These are phyloP conservation scores for Boletus calvinii DNA, from an alignment of 1,284 basidiomycete species.

Conservation along the genomic window DNA sequence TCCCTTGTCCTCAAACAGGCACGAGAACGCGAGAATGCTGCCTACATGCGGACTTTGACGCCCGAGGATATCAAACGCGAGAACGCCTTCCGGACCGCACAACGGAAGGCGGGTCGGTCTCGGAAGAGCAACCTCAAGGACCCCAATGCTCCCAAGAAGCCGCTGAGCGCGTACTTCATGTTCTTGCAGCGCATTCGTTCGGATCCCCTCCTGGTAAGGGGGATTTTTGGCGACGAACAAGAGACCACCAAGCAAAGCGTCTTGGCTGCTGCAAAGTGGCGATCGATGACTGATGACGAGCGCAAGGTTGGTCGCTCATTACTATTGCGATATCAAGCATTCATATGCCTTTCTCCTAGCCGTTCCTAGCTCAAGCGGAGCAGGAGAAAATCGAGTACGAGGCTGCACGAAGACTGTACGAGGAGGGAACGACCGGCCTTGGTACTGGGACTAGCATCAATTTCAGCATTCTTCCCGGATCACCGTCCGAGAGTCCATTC, in stretches of 20 bases:
- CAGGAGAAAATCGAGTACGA: conserved; percentile 93
- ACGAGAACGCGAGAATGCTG: conserved; percentile 77
- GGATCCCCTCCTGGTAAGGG: conserved; percentile 66
- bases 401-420: conserved; percentile 74
- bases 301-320: conserved; percentile 65
- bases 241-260: conserved; percentile 96
- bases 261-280: conserved; percentile 89
- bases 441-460: conserved; percentile 70
- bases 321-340: background rate
- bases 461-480: conserved; percentile 71
- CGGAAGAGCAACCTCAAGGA: conserved; percentile 95
- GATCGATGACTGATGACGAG: conserved; percentile 87
- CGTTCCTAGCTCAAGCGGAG: conserved; percentile 87
- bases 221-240: conserved; percentile 89
- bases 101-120: conserved; percentile 91
- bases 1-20: conserved; percentile 84
- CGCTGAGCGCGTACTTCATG: conserved; percentile 92
- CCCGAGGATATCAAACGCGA: conserved; percentile 95
- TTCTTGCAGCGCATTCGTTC: conserved; percentile 87
- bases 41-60: conserved; percentile 87
- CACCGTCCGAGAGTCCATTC: conserved; percentile 46
- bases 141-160: conserved; percentile 95
- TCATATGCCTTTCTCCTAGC: conserved; percentile 46
- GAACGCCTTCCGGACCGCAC: conserved; percentile 88
- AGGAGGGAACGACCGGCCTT: conserved; percentile 73